Conservation (phyloP, 768 basidiomycete species). For the Leccinum longicurvipes region DNA sequence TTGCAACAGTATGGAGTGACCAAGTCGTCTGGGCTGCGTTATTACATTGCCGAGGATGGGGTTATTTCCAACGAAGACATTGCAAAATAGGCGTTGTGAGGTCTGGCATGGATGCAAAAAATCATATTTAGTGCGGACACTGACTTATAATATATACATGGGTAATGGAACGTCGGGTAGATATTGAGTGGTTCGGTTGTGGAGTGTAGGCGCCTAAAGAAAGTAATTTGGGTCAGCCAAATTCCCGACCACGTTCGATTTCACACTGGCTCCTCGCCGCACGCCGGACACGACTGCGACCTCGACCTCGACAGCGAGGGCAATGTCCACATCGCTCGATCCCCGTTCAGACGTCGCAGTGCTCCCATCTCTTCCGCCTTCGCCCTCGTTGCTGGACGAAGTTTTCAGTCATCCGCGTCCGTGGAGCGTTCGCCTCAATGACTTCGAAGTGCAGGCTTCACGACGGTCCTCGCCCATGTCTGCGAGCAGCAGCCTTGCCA, state of each 20-base stretch:
- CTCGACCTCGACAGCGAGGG: constrained; percentile 13
- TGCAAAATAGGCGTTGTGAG: too few relatives aligned
- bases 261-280: background rate
- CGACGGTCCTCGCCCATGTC: constrained; percentile 16
- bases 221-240: constrained; percentile 19
- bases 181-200: background rate
- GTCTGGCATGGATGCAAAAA: too few relatives aligned
- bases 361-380: constrained; percentile 36
- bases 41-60: constrained; percentile 39
- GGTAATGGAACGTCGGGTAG: too few relatives aligned
- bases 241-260: background rate
- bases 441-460: constrained; percentile 19
- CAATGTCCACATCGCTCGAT: constrained; percentile 18
- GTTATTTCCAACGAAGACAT: background rate
- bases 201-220: too few relatives aligned
- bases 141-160: too few relatives aligned
- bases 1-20: constrained; percentile 42
- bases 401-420: constrained; percentile 39
- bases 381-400: constrained; percentile 40
- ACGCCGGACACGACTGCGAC: constrained; percentile 1
- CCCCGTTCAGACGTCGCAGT: constrained; percentile 6
- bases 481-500: constrained; percentile 1
- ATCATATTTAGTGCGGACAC: too few relatives aligned
- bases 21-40: constrained; percentile 50
- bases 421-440: constrained; percentile 33